Evolutionary conservation across 768 basidiomycete species (phyloP).

Genomic region (Floccularia luteovirens): DNA sequence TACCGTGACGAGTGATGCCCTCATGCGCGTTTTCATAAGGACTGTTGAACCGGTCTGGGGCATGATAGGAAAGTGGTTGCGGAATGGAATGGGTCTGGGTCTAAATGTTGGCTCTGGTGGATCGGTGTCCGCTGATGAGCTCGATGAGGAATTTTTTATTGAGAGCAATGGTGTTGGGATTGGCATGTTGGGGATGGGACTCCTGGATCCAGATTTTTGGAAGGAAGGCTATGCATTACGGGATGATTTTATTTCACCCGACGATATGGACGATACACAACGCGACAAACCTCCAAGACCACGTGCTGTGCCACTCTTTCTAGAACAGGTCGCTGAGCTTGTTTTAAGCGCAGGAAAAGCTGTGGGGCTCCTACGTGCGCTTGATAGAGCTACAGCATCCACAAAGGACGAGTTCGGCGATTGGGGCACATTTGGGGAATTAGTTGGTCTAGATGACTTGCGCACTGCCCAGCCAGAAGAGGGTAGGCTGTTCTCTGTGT

Average conservation of each 20-base stretch:
- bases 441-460: slow-evolving; percentile 20
- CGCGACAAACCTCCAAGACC: slow-evolving; percentile 19
- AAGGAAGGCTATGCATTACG: slow-evolving; percentile 59
- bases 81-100: slow-evolving; percentile 58
- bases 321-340: slow-evolving; percentile 49
- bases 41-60: slow-evolving; percentile 68
- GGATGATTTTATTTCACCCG: slow-evolving; percentile 25
- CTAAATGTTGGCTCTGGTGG: slow-evolving; percentile 19
- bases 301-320: slow-evolving; percentile 58
- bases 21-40: slow-evolving; percentile 55
- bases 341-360: slow-evolving; percentile 70
- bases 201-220: slow-evolving; percentile 77
- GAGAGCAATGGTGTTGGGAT: slow-evolving; percentile 56
- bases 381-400: slow-evolving; percentile 32
- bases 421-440: slow-evolving; percentile 35
- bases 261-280: slow-evolving; percentile 12
- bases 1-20: slow-evolving; percentile 37
- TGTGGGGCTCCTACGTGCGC: slow-evolving; percentile 61
- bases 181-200: slow-evolving; percentile 37
- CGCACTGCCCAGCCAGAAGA: slow-evolving; percentile 5
- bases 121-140: slow-evolving; percentile 20
- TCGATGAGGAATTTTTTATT: slow-evolving; percentile 79
- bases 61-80: slow-evolving; percentile 67
- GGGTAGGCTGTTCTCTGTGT: slow-evolving; percentile 34
- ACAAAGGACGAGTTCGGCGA: slow-evolving; percentile 16